These are phyloP conservation scores for Diaporthe longicolla DNA, from an alignment of 2,329 filamentous ascomycete genomes.

Conservation along the genomic window DNA sequence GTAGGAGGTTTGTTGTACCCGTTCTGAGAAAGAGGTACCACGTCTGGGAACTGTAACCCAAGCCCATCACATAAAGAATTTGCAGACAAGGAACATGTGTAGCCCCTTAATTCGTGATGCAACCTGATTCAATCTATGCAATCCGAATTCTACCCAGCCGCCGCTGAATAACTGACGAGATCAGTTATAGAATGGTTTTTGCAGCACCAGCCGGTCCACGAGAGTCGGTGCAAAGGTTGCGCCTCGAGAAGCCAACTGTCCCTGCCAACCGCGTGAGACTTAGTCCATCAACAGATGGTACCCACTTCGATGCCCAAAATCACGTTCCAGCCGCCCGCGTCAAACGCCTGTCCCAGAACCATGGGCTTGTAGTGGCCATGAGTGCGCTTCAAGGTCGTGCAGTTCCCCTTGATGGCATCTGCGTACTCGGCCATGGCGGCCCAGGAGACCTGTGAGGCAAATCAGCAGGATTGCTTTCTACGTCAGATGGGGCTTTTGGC, in stretches of 20 bases:
- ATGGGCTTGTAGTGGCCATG: not conserved
- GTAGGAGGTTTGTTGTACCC: not conserved
- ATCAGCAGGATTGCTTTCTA: not conserved
- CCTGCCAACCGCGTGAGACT: not conserved
- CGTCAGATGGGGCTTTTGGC: not conserved
- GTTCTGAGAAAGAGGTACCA: not conserved
- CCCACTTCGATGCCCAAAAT: not conserved
- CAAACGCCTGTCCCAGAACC: slow-evolving; percentile 29
- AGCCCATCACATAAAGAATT: not conserved
- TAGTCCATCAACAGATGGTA: not conserved
- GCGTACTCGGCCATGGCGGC: slow-evolving; percentile 32
- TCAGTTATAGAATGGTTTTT: not conserved
- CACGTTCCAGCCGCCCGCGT: slow-evolving; percentile 27
- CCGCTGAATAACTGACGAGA: not conserved
- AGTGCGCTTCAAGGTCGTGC: no score
- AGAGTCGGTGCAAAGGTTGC: not conserved
- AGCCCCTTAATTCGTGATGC: not conserved
- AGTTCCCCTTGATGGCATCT: slow-evolving; percentile 15
- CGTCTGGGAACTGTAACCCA: not conserved
- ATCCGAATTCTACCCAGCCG: not conserved
- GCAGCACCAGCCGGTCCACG: not conserved
- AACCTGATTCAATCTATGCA: not conserved
- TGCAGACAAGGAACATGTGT: not conserved
- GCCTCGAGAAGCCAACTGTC: no score
- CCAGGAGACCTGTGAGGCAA: not conserved